Evolutionary conservation across 352 stramenopile genomes (phyloP).

Genomic region (Achlya hypogyna): DNA sequence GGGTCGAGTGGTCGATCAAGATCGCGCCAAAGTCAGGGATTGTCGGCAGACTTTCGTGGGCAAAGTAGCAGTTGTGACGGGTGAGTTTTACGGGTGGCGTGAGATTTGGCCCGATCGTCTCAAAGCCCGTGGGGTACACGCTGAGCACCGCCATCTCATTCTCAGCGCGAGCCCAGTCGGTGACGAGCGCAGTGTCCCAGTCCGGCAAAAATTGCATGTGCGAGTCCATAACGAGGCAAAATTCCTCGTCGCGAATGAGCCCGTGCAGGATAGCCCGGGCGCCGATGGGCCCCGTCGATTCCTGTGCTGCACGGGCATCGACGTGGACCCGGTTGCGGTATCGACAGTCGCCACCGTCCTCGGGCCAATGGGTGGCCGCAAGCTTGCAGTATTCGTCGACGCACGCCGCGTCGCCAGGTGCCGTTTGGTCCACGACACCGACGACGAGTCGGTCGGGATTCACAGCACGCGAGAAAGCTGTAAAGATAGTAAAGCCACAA

Average conservation of each 20-base stretch:
- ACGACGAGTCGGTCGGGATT: conserved; percentile 2
- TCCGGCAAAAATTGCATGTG: conserved; percentile 23
- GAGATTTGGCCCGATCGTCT: neutral
- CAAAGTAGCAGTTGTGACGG: conserved; percentile 12
- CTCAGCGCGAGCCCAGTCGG: conserved; percentile 22
- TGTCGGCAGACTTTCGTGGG: neutral
- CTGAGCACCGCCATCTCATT: conserved; percentile 28
- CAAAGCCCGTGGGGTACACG: conserved; percentile 15
- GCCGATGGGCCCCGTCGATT: conserved; percentile 27
- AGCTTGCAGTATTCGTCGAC: conserved; percentile 22
- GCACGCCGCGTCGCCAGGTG: conserved; percentile 8
- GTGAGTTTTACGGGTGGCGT: neutral
- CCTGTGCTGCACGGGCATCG: conserved; percentile 29
- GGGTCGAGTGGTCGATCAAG: conserved; percentile 14
- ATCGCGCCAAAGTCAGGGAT: conserved; percentile 7
- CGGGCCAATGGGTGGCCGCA: neutral
- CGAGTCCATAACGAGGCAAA: conserved; percentile 25
- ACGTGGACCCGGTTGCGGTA: conserved; percentile 15
- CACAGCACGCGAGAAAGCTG: conserved; percentile 17
- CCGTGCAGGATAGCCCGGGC: conserved; percentile 23
- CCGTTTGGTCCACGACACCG: conserved; percentile 19
- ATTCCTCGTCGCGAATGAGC: conserved; percentile 25
- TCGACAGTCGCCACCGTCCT: conserved; percentile 7
- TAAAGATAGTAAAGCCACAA: conserved; percentile 22
- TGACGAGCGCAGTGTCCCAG: conserved; percentile 21